Percentiles rank a stretch among this genome's conserved stretches.
Conservation (phyloP, 75 land plant genomes). For the Sequoiadendron giganteum region DNA sequence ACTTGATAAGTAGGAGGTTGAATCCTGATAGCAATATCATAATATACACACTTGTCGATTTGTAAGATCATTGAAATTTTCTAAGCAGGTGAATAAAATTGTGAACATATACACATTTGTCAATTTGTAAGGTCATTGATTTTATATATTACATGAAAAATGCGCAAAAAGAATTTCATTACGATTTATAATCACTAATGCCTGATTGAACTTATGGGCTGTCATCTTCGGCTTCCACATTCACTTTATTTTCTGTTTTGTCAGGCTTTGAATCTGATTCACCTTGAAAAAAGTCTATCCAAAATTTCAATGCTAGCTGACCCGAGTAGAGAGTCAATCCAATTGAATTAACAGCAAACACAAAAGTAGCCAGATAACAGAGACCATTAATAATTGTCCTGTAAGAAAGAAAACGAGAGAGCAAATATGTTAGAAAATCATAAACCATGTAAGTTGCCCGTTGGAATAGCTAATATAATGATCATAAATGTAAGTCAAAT, state of each 20-base stretch:
- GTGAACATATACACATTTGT: not conserved
- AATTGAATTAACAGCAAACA: constrained; percentile 73
- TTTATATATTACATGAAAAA: not conserved
- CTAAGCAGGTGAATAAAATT: not conserved
- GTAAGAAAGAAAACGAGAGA: constrained; percentile 15
- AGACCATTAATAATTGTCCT: constrained; percentile 92
- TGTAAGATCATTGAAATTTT: too few relatives aligned
- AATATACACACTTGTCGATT: not conserved
- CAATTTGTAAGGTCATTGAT: not conserved
- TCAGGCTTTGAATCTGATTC: constrained; percentile 10
- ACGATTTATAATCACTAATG: not conserved
- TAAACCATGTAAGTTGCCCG: not conserved
- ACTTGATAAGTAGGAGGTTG: too few relatives aligned
- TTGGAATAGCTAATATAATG: not conserved
- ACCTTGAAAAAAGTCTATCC: constrained; percentile 18
- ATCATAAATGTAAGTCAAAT: not conserved
- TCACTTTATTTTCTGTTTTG: not conserved
- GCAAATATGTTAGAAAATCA: not conserved
- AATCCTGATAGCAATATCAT: too few relatives aligned
- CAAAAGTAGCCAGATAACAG: constrained; percentile 85
- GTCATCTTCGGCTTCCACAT: constrained; percentile 1
- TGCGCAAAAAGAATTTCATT: not conserved
- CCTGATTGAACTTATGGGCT: not conserved
- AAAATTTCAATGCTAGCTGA: constrained; percentile 64
- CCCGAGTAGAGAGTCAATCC: constrained; percentile 77